Base-by-base conservation (phyloP, 2,329 filamentous ascomycete species). In the Paraphoma chrysanthemicola region DNA sequence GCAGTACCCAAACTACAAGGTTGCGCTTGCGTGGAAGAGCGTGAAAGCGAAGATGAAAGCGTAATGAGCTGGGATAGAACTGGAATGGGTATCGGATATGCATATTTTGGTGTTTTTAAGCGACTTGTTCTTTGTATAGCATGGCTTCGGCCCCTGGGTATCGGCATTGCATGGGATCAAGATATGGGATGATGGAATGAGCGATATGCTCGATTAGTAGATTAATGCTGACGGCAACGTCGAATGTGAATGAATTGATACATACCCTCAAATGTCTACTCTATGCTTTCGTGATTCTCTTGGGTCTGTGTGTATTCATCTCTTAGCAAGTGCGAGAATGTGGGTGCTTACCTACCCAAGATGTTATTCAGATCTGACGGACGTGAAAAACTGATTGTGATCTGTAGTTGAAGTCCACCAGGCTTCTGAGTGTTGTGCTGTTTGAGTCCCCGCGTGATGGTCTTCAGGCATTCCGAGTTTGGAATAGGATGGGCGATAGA, bases 1-100 rank as follows among this genome's bases (percentile, higher is more conserved):
- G 6, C 51, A 48, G 44, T 53, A 48, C 42, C 57, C 60, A 2
- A 28, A 41, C n/a, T 29, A 36, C 16, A 46, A 53, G 17, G 9
- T 48, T 31, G 51, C 33, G 7, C 23, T 46, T 47, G 29, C 51
- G 18, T 53, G 51, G 51, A 48, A 53, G 23, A 36, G 44, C 43
- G 28, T 3, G 10, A 11, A 51, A 51, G 51, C 33, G 6, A 28
- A 17, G 16, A 17, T n/a, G 12, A 44, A 47, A 10, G 39, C 33
- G 33, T 14, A 14, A 36, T 7, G 33, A 36, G n/a, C n/a, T 16
- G 39, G 4, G 8, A n/a, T 42, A 5, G 23, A 23, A 23, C 16
- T 16, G 12, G 12, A n/a, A 6, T 16, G 16, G 16, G 39, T 17
- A 42, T 42, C 7, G 16, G 16, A 10, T 17, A 42, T 42, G 23